Conservation (phyloP, 768 basidiomycete species). For the Daedaleopsis sinensis region DNA sequence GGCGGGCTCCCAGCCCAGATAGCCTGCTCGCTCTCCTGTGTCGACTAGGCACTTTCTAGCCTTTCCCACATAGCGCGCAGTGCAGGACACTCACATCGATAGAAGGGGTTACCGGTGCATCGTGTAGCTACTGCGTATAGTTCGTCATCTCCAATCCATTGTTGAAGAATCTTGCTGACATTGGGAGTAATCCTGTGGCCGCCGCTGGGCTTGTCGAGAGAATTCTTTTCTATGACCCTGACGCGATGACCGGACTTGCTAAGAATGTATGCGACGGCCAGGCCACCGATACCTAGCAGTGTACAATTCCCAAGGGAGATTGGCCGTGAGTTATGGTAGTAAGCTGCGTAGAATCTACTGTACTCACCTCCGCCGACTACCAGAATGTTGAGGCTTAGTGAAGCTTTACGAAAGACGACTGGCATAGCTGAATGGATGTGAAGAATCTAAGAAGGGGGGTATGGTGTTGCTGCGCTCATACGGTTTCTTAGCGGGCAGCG, state of each 20-base stretch:
- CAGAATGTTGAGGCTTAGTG: too few relatives aligned
- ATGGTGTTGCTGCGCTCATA: too few relatives aligned
- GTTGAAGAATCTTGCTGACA: constrained; percentile 54
- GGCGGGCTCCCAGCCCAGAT: background rate
- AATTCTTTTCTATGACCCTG: constrained; percentile 53
- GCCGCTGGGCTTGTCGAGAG: constrained; percentile 37
- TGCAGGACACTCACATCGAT: constrained; percentile 38
- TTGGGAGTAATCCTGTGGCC: constrained; percentile 57
- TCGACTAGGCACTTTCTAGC: too few relatives aligned
- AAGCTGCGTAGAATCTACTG: too few relatives aligned
- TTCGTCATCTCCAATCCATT: constrained; percentile 55
- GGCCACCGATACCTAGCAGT: too few relatives aligned
- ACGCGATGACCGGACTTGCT: constrained; percentile 62
- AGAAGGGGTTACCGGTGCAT: constrained; percentile 36
- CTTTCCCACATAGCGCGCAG: background rate
- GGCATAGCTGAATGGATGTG: too few relatives aligned
- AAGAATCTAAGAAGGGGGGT: too few relatives aligned
- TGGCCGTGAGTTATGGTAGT: too few relatives aligned
- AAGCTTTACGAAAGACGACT: too few relatives aligned
- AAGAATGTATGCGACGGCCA: constrained; percentile 57
- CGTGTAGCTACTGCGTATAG: constrained; percentile 41
- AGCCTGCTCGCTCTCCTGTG: background rate
- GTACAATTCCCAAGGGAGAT: too few relatives aligned
- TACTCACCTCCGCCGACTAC: too few relatives aligned
- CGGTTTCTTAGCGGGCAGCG: too few relatives aligned